Base-by-base conservation (phyloP, 495 filamentous ascomycete species). In the Tetracladium setigerum region DNA sequence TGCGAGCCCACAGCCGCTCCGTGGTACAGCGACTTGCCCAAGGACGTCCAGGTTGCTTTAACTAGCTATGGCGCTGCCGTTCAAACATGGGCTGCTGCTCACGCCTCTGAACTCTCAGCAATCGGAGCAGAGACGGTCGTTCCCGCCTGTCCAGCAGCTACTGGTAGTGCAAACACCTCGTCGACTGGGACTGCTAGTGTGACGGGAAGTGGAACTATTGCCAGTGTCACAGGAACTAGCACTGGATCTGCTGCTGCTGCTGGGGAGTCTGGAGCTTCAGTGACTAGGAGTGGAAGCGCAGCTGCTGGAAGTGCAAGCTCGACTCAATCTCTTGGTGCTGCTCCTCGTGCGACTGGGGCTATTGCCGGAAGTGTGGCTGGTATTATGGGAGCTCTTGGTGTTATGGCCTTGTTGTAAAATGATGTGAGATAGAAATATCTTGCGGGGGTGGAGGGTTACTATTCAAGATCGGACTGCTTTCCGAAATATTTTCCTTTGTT, bases 391-490 rank as follows among this genome's bases (percentile, higher is more conserved):
- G 36, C 46, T 2, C 37, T 46, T 24, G 49, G 49, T 30, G 12
- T 52, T 35, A 52, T 52, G 37, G 43, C 19, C 34, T 19, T 38
- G 13, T 46, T 52, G 43, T 52, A 46, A 37, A 34, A 1, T 17
- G 32, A 36, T 36, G 22, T 27, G 22, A 27, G 22, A 27, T 27
- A 3, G 22, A 27, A 7, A 27, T 27, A 27, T 18, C 58, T 65
- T 8, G 60, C 59, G 22, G 22, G 22, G 22, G 22, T 27, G 22
- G 7, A 27, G 22, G 7, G 7, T 3, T 27, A 27, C 22, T 7
- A 27, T 27, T 27, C 22, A 27, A 27, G 22, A 3, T 27, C 22
- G 22, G 22, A 27, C 22, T 27, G 22, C 22, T 27, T 27, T 27
- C 22, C 22, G 22, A 27, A 27, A 27, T 27, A 27, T 7, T 27